Conservation (phyloP, 192 early-diverging fungal species). For the Kappamyces sp. region DNA sequence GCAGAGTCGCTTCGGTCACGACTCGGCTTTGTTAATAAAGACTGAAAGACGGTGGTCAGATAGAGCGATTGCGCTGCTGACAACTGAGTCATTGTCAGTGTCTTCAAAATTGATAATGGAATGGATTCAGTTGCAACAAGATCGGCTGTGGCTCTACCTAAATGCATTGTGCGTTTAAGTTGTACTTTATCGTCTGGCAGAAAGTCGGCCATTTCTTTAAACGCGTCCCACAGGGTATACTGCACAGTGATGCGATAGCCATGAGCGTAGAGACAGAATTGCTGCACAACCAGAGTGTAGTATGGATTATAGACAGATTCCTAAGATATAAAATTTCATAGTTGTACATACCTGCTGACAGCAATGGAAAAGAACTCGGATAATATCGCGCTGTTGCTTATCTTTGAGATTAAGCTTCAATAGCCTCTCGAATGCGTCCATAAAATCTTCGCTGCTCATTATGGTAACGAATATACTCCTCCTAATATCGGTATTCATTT, state of each 20-base stretch:
- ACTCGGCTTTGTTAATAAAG: too few species aligned
- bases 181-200: conserved; percentile 26
- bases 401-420: conserved; percentile 77
- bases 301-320: conserved; percentile 91
- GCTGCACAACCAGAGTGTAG: conserved; percentile 78
- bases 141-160: conserved; percentile 81
- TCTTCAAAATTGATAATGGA: conserved; percentile 68
- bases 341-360: conserved; percentile 43
- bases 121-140: conserved; percentile 64
- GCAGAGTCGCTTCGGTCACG: too few species aligned
- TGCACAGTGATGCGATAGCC: conserved; percentile 87
- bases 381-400: conserved; percentile 93
- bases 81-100: too few species aligned
- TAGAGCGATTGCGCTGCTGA: too few species aligned
- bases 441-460: conserved; percentile 89
- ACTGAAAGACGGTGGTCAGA: too few species aligned
- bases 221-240: conserved; percentile 91
- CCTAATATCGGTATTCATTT: conserved; percentile 96
- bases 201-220: conserved; percentile 68
- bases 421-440: conserved; percentile 86
- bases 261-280: conserved; percentile 70
- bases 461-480: conserved; percentile 86
- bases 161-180: conserved; percentile 68
- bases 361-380: conserved; percentile 87
- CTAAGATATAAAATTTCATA: conserved; percentile 44